Evolutionary conservation across 2,329 filamentous ascomycete species (phyloP).

Genomic region (Pseudonectria foliicola): DNA sequence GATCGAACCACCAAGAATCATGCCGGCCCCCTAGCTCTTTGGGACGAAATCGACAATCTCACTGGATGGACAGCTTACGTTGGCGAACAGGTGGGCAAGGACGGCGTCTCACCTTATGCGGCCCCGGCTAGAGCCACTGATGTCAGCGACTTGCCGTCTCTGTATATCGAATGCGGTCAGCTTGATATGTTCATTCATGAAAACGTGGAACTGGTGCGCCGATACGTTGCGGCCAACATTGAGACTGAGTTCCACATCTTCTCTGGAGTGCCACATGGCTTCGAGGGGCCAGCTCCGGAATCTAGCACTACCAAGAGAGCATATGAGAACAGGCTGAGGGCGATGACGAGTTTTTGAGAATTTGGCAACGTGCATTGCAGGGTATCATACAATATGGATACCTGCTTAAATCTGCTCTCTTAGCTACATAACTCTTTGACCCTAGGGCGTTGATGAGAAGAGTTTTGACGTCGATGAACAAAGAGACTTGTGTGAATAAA

Average conservation of each 20-base stretch:
- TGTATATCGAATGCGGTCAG: conserved; percentile 13
- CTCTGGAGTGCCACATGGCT: conserved; percentile 16
- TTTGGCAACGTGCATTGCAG: no score
- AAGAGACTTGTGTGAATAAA: no score
- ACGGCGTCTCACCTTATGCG: conserved; percentile 11
- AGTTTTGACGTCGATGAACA: no score
- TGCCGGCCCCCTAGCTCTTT: conserved; percentile 5
- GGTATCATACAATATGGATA: no score
- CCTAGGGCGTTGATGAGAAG: no score
- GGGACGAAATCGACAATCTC: conserved; percentile 5
- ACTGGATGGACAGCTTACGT: conserved; percentile 15
- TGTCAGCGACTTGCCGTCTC: conserved; percentile 8
- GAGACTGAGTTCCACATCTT: conserved; percentile 18
- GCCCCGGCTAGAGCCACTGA: conserved; percentile 11
- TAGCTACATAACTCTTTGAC: no score
- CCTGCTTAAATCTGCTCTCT: no score
- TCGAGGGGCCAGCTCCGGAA: no score
- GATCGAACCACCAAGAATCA: conserved; percentile 5
- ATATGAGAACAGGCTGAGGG: no score
- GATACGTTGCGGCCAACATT: conserved; percentile 12
- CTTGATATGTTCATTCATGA: conserved; percentile 16
- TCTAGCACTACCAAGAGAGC: no score
- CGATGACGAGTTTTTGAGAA: no score
- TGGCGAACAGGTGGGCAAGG: conserved; percentile 11
- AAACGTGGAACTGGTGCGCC: conserved; percentile 10